Conservation (phyloP, 768 basidiomycete species). For the Fomitopsis pulvina region DNA sequence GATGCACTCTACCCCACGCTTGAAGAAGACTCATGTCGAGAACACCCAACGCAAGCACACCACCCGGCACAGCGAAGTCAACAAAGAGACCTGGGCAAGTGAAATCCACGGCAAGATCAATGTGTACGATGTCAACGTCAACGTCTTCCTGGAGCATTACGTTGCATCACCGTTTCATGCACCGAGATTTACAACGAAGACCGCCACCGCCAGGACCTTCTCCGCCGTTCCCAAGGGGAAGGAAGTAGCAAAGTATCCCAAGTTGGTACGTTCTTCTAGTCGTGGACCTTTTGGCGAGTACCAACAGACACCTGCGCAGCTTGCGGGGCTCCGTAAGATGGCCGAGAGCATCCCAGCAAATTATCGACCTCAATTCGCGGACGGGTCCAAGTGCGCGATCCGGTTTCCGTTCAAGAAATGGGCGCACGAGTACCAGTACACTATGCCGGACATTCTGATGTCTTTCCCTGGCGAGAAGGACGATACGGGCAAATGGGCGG, state of each 20-base stretch:
- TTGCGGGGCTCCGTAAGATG: too few species aligned
- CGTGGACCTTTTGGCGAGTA: too few species aligned
- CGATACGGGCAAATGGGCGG: too few species aligned
- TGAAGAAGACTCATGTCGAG: background rate
- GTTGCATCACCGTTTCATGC: background rate
- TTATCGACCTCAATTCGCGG: too few species aligned
- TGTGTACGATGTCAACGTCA: background rate
- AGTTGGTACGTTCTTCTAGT: background rate
- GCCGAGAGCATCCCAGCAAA: too few species aligned
- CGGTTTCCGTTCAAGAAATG: too few species aligned
- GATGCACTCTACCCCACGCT: too few species aligned
- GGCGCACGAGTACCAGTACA: too few species aligned
- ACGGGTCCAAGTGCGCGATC: too few species aligned
- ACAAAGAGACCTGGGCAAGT: background rate
- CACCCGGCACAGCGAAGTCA: background rate
- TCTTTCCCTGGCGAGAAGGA: too few species aligned
- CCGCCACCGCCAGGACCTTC: background rate
- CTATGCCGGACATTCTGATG: too few species aligned
- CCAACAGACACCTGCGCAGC: too few species aligned
- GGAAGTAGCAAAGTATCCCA: background rate
- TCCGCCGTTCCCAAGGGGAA: background rate
- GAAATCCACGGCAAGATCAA: background rate
- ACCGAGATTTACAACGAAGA: background rate
- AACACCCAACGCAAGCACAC: background rate
- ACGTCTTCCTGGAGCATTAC: background rate